Conservation (phyloP, 192 early-diverging fungal genomes). For the Ambispora gerdemannii region DNA sequence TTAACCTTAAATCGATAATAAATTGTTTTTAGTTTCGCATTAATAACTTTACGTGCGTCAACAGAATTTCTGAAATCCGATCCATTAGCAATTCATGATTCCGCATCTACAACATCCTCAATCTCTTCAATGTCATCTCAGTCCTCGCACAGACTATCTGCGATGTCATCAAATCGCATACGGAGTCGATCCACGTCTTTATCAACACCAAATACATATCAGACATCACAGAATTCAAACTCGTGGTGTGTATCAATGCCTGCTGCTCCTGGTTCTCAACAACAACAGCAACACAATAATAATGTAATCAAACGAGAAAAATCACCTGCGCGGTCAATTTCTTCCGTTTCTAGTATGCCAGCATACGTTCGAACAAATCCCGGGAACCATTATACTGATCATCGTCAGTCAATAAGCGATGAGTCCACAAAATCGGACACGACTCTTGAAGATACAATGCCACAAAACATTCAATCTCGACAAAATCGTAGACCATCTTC, state of each 20-base stretch:
- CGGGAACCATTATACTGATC: background rate
- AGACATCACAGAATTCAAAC: background rate
- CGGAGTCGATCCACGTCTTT: conserved; percentile 1
- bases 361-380: background rate
- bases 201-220: background rate
- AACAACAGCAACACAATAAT: background rate
- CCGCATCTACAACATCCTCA: conserved; percentile 24
- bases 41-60: conserved; percentile 49
- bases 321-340: conserved; percentile 7
- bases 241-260: background rate
- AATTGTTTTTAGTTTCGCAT: conserved; percentile 39
- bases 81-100: conserved; percentile 40
- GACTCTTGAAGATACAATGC: background rate
- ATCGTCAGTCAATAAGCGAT: background rate
- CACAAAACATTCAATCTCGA: background rate
- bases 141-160: background rate
- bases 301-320: background rate
- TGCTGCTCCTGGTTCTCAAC: background rate
- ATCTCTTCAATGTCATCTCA: conserved; percentile 15
- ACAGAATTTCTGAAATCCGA: conserved; percentile 51
- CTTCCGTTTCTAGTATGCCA: background rate
- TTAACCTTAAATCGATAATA: too few species aligned
- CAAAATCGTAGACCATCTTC: background rate
- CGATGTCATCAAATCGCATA: background rate
- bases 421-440: too few species aligned